These are phyloP conservation scores for Neocatenulostroma microsporum DNA, from an alignment of 2,329 filamentous ascomycete species.

Conservation along the genomic window DNA sequence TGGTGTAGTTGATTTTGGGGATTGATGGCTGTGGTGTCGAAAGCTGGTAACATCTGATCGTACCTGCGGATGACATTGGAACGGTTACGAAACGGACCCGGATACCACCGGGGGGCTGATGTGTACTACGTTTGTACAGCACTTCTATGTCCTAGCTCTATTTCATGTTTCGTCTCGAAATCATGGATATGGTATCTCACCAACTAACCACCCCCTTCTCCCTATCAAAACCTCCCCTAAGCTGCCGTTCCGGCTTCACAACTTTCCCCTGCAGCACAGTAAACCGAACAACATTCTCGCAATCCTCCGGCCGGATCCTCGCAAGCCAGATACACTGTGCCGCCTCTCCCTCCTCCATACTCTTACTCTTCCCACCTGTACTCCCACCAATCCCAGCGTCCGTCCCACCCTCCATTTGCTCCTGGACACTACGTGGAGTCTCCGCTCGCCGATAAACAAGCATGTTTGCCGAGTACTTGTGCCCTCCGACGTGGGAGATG, in stretches of 20 bases:
- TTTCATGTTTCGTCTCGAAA: too few relatives aligned
- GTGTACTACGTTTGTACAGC: too few relatives aligned
- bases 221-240: conserved; percentile 86
- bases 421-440: conserved; percentile 17
- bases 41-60: too few relatives aligned
- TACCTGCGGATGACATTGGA: too few relatives aligned
- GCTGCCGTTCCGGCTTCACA: conserved; percentile 76
- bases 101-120: too few relatives aligned
- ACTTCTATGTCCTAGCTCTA: too few relatives aligned
- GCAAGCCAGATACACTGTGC: conserved; percentile 91
- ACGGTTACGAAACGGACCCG: too few relatives aligned
- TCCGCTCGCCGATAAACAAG: conserved; percentile 70
- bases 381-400: conserved; percentile 22
- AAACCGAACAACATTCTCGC: conserved; percentile 82
- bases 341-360: conserved; percentile 45
- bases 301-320: conserved; percentile 75
- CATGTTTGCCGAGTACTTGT: conserved; percentile 93
- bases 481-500: conserved; percentile 90
- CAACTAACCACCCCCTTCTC: conserved; percentile 75
- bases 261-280: conserved; percentile 91
- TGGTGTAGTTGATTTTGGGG: too few relatives aligned
- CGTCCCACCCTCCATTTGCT: conserved; percentile 13
- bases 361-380: conserved; percentile 32
- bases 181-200: too few relatives aligned
- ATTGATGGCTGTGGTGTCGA: too few relatives aligned